A percentile compares a stretch with the other conserved stretches of the same genome.
These are phyloP conservation scores for Penicillium nordicum DNA, from an alignment of 2,329 filamentous ascomycete genomes.

Conservation along the genomic window DNA sequence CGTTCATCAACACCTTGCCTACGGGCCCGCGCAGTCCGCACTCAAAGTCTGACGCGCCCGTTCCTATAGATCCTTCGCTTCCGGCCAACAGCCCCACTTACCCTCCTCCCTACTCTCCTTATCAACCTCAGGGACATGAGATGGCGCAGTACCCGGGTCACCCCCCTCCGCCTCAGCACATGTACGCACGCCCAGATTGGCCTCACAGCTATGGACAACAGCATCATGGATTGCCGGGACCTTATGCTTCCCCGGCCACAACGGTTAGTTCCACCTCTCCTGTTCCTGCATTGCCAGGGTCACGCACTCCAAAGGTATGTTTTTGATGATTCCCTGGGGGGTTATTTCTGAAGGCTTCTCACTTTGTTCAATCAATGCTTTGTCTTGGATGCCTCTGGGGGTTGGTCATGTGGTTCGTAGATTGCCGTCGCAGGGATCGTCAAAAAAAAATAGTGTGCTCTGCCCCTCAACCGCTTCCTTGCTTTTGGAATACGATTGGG, in stretches of 20 bases:
- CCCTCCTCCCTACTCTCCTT: slow-evolving; percentile 81
- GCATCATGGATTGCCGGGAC: slow-evolving; percentile 48
- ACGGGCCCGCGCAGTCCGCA: slow-evolving; percentile 51
- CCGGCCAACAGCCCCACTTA: slow-evolving; percentile 90
- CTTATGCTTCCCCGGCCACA: slow-evolving; percentile 53
- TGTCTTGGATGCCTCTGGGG: slow-evolving; percentile 30
- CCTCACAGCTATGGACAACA: slow-evolving; percentile 46
- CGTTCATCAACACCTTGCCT: slow-evolving; percentile 64
- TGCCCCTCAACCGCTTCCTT: slow-evolving; percentile 14
- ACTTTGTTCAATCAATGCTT: slow-evolving; percentile 27
- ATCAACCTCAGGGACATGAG: slow-evolving; percentile 75
- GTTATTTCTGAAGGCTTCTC: slow-evolving; percentile 28
- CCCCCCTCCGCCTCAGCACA: slow-evolving; percentile 45
- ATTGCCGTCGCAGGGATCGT: slow-evolving; percentile 16
- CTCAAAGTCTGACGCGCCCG: slow-evolving; percentile 90
- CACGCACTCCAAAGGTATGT: slow-evolving; percentile 62
- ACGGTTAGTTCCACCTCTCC: slow-evolving; percentile 58
- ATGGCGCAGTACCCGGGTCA: slow-evolving; percentile 68
- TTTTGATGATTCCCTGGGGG: slow-evolving; percentile 36
- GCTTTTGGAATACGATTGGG: not conserved
- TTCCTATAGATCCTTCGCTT: slow-evolving; percentile 99
- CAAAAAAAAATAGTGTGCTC: slow-evolving; percentile 23
- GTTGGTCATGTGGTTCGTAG: slow-evolving; percentile 11
- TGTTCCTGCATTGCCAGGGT: slow-evolving; percentile 56
- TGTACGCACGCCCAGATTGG: slow-evolving; percentile 49